Evolutionary conservation across 805 yeast species (phyloP), one percentile per base, ranked within the genome.

Genomic region (Tetrapisispora fleetii): DNA sequence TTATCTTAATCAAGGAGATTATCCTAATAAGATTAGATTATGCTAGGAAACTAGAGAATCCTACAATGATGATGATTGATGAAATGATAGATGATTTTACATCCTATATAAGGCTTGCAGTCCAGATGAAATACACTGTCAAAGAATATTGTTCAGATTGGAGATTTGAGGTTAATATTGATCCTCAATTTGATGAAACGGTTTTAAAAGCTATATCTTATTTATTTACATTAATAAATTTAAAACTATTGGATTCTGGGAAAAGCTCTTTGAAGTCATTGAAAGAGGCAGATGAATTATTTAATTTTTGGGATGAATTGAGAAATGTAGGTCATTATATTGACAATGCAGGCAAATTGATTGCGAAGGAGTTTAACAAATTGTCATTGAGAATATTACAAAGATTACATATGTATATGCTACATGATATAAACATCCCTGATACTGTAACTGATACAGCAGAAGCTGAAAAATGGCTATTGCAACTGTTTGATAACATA

Each of bases 21-120:
- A 83, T 90, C 40, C 75, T 76, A 35, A 77, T 85, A 39, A 75
- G 97, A 54, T 70, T 91, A 41, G 70, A 75, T 1, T 89, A 86
- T 62, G 95, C 97, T 2, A 74, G 77, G 62, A 84, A 83, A 58
- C 67, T 91, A 43, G 79, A 76, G 46, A 85, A 83, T 57, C 96
- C 96, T 1, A 89, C 97, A 0, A 79, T 90, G 80, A 85, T 88
- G 89, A 86, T 88, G 82, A 86, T 93, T 56, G 99, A 93, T 65
- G 96, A 91, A 67, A 83, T 88, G 76, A 77, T 91, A 52, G 89
- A 80, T 42, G 95, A 88, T 62, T 84, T 91, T 62, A 81, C 81
- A 55, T 75, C 81, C 2, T 88, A 87, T 61, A 77, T 91, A 49
- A 75, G 78, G 43, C 70, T 89, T 33, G 90, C 95, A 0, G 73